Evolutionary conservation across 108 stramenopile species (phyloP), one percentile per base, ranked within the genome.

Genomic region (Phaeodactylum tricornutum): DNA sequence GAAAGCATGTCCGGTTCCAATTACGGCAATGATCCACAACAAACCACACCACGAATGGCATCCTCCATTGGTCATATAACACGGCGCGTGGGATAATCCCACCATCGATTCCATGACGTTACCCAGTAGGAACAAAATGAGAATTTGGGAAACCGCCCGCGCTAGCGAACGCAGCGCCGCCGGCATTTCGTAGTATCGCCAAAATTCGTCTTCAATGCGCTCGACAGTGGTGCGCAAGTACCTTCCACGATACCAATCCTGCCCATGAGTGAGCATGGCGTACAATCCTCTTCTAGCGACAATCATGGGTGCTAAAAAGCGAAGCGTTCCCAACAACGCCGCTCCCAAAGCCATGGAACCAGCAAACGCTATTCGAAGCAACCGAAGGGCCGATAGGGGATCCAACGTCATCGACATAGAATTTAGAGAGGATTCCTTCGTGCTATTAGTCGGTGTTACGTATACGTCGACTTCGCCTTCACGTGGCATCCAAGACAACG

Each of bases 181-280:
- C 1, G 68, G 62, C 25, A 74, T 61, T 71, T 81, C 76, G 53
- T 79, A 81, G 38, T 81, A 62, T 3, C 62, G 55, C 16, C 62
- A 53, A 32, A 64, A 67, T 30, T 61, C 47, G 23, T 55, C 48
- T 48, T 67, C 78, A 53, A 77, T 36, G 31, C 53, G 45, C 2
- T 68, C 67, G 46, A 59, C 76, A 0, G 75, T 87, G 14, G 53
- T 73, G 8, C 74, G 68, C 8, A 81, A 42, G 36, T 74, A 71
- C 14, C 77, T 44, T 35, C 79, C 84, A 20, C 55, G 63, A 64
- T 67, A 71, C 42, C 75, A 75, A 41, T 85, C 84, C 24, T 33
- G 53, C 28, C 50, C 49, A 16, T 34, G n/a, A 16, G 29, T 32
- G 12, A 34, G 17, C 11, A 64, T 47, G 22, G 39, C 29, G 15